phyloP scores from a whole-genome alignment of 2,329 filamentous ascomycete genomes.

The Sclerotinia spermophila region DNA sequence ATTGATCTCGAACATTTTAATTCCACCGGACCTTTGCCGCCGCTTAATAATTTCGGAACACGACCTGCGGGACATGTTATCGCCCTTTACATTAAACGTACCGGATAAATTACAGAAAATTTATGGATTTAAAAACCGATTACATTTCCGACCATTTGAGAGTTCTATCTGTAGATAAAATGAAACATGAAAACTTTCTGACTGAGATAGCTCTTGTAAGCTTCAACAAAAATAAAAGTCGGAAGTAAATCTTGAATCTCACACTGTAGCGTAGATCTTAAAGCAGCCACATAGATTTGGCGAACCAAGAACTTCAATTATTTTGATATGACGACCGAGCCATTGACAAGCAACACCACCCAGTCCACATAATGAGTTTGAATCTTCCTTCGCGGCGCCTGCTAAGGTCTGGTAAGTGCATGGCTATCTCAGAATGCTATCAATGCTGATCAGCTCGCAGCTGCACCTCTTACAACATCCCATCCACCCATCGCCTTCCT shows the following conservation, averaged over 20 bases:
- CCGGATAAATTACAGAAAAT: not conserved
- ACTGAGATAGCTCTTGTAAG: not conserved
- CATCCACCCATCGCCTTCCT: conserved; percentile 42
- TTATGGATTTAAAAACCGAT: no score
- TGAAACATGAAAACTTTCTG: not conserved
- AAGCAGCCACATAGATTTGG: conserved; percentile 17
- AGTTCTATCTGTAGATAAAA: not conserved
- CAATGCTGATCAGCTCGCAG: conserved; percentile 29
- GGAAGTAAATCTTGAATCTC: not conserved
- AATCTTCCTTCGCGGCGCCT: conserved; percentile 61
- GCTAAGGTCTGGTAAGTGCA: conserved; percentile 53
- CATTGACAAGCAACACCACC: conserved; percentile 10
- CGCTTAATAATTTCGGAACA: conserved; percentile 9
- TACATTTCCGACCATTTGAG: no score
- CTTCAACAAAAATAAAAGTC: not conserved
- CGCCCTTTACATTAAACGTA: not conserved
- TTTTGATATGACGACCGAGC: conserved; percentile 8
- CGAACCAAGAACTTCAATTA: conserved; percentile 20
- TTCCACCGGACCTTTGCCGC: conserved; percentile 14
- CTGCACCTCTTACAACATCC: conserved; percentile 32
- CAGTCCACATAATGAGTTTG: conserved; percentile 54
- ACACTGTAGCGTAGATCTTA: conserved; percentile 6
- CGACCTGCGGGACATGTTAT: not conserved
- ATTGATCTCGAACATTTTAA: conserved; percentile 15
- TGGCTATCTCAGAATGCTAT: conserved; percentile 19